Base-by-base conservation (phyloP, 1,139 yeast species). In the Blastobotrys illinoisensis region DNA sequence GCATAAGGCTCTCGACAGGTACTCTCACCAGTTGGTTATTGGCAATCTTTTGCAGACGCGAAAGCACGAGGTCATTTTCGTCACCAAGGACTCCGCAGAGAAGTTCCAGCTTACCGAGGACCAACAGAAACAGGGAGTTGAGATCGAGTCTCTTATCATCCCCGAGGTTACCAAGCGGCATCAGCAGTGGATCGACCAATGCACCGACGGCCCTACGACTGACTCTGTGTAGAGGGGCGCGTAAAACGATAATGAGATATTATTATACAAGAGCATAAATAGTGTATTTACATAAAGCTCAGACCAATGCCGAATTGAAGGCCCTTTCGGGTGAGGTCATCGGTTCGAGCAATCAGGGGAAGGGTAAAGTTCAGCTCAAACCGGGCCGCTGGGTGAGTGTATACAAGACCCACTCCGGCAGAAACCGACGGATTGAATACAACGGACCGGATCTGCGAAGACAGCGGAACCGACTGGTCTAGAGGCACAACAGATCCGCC, bases 41-140 rank as follows among this genome's bases (percentile, higher is more conserved):
- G 99, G 99, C 9, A 95, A 95, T 67, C 74, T 95, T 63, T 75
- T 95, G 59, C 97, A 91, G 67, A 86, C 96, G 0, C 81, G 99
- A 65, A 91, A 90, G 71, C 76, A 75, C 53, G 95, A 90, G 67
- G 97, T 93, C 49, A 89, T 88, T 2, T 88, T 95, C 70, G 97
- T 95, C 3, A 79, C 83, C 2, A 79, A 79, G 4, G 76, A 78
- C 16, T 55, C 61, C 13, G 67, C 58, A 44, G 60, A 64, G 5
- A 85, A 93, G 88, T 72, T 83, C 56, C 74, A 71, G 55, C 69
- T 88, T 49, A 62, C 75, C 1, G 71, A 73, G 0, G 73, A 74
- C 9, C 78, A 82, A 58, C 65, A 72, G 11, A 67, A 69, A 2
- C 60, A 64, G 0, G 71, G 70, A 9, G 72, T 74, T 1, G 95